Percentiles rank a stretch among this genome's conserved stretches.
phyloP scores from a whole-genome alignment of 2,329 filamentous ascomycete genomes.

The Camillea tinctor region DNA sequence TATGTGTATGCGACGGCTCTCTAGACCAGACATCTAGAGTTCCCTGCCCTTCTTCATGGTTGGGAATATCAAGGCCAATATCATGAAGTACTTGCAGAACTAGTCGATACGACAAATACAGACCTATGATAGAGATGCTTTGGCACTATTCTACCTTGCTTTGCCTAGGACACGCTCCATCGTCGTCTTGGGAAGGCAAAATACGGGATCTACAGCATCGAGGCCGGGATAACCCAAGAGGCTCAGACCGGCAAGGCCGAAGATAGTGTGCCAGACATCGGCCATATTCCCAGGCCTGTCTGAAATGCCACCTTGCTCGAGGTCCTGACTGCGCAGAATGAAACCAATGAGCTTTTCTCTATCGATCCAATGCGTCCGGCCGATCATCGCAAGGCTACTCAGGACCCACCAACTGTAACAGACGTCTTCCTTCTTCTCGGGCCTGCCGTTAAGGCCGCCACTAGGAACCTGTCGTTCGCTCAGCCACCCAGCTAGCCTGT shows the following conservation, averaged over 20 bases:
- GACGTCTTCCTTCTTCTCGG: constrained; percentile 93
- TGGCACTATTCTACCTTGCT: constrained; percentile 27
- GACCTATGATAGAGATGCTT: background rate
- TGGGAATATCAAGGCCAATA: background rate
- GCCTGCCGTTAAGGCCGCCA: constrained; percentile 88
- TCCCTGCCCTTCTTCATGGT: background rate
- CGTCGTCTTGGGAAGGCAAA: constrained; percentile 74
- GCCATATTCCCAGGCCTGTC: constrained; percentile 93
- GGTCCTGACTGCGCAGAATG: constrained; percentile 86
- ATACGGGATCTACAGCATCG: constrained; percentile 80
- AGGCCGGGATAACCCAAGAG: constrained; percentile 76
- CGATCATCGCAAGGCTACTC: constrained; percentile 87
- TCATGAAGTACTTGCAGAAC: background rate
- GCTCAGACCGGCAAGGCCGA: constrained; percentile 85
- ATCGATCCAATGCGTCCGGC: constrained; percentile 90
- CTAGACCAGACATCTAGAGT: constrained; percentile 1
- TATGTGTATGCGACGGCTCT: background rate
- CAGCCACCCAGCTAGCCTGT: constrained; percentile 84
- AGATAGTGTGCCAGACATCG: constrained; percentile 94
- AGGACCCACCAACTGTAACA: constrained; percentile 99
- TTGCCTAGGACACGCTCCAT: constrained; percentile 57
- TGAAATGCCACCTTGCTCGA: constrained; percentile 78
- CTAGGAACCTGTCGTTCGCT: constrained; percentile 87
- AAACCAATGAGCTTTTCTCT: constrained; percentile 73
- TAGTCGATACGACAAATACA: constrained; percentile 1